phyloP scores from a whole-genome alignment of 2,329 filamentous ascomycete genomes.

The Neurospora sp. region DNA sequence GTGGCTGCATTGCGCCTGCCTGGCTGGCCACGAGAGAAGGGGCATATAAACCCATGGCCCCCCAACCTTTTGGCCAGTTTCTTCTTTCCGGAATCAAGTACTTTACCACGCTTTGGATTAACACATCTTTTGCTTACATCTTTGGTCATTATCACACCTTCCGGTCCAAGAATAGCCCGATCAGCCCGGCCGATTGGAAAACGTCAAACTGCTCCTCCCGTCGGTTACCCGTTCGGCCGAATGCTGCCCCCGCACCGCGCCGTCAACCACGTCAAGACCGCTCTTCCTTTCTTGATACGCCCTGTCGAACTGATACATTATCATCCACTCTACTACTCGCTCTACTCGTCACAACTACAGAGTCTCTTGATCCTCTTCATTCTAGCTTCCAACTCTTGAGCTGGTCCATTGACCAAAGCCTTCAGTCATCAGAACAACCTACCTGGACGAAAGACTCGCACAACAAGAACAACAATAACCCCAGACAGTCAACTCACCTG shows the following conservation, averaged over 20 bases:
- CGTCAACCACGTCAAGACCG: background rate
- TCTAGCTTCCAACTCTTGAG: background rate
- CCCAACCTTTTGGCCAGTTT: background rate
- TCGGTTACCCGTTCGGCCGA: background rate
- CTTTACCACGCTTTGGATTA: background rate
- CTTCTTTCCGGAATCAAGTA: background rate
- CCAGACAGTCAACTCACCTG: background rate
- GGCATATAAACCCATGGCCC: background rate
- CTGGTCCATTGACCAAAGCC: background rate
- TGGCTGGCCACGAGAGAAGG: too few relatives aligned
- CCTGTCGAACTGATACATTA: background rate
- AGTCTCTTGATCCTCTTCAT: background rate
- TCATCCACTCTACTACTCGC: background rate
- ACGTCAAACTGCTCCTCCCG: background rate
- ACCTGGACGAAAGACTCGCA: background rate
- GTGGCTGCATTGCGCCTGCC: background rate
- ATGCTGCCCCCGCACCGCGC: background rate
- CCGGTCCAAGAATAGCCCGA: background rate
- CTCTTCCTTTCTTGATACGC: background rate
- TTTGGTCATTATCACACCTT: background rate
- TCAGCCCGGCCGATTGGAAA: background rate
- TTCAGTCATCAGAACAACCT: background rate
- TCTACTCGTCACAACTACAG: background rate
- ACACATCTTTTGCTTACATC: background rate
- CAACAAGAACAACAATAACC: background rate